A percentile compares a stretch with the other conserved stretches of the same genome.
Conservation (phyloP, 176 grass and related monocot species). For the Oryza brachyantha region DNA sequence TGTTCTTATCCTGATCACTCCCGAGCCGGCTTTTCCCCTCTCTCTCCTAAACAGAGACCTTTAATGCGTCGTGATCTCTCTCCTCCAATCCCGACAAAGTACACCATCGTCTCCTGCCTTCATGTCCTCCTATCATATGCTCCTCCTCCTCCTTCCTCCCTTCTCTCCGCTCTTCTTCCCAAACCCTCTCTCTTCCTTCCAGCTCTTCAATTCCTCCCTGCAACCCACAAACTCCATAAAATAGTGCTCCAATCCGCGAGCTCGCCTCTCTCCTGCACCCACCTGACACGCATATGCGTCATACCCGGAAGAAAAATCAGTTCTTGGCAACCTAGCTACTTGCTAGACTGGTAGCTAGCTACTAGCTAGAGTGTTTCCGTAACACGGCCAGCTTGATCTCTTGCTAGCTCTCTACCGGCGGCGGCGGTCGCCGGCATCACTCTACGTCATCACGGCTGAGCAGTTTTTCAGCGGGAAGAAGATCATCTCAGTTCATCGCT, state of each 20-base stretch:
- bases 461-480: neutral
- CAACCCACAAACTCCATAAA: slow-evolving; percentile 57
- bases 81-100: slow-evolving; percentile 61
- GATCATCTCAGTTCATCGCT: neutral
- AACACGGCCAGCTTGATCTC: slow-evolving; percentile 40
- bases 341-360: neutral
- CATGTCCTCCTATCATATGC: slow-evolving; percentile 34
- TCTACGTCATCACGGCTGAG: slow-evolving; percentile 32
- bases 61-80: slow-evolving; percentile 59
- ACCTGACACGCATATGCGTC: neutral
- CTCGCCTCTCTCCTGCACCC: slow-evolving; percentile 11
- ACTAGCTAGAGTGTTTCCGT: slow-evolving; percentile 1
- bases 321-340: neutral
- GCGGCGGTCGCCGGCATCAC: neutral
- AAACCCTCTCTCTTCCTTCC: neutral
- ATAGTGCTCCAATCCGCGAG: slow-evolving; percentile 37
- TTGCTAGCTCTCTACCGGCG: slow-evolving; percentile 10
- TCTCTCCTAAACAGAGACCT: slow-evolving; percentile 25
- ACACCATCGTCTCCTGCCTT: slow-evolving; percentile 36
- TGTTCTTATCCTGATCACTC: slow-evolving; percentile 35
- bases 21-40: neutral
- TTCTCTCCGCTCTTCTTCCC: neutral
- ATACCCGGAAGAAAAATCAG: slow-evolving; percentile 9
- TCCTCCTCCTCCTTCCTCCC: neutral
- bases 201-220: slow-evolving; percentile 33